Conservation (phyloP, 176 grass and related monocot species). For the Juncus inflexus region DNA sequence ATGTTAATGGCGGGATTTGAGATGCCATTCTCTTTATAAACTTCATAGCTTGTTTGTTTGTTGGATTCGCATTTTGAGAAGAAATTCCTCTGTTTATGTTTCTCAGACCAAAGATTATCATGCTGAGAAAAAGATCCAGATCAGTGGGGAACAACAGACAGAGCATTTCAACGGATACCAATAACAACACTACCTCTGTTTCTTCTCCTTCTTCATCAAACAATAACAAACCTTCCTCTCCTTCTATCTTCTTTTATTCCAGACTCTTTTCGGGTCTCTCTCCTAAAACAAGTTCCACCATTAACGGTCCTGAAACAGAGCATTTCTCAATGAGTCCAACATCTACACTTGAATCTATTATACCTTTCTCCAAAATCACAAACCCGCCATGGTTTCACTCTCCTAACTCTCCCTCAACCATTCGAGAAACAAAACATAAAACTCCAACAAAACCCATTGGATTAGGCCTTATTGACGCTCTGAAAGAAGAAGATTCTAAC, state of each 20-base stretch:
- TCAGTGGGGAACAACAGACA: constrained; percentile 29
- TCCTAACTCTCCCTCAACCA: constrained; percentile 27
- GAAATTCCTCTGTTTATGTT: constrained; percentile 13
- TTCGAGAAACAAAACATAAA: constrained; percentile 11
- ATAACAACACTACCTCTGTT: background rate
- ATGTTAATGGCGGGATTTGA: too few species aligned
- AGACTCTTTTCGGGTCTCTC: constrained; percentile 34
- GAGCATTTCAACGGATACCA: constrained; percentile 27
- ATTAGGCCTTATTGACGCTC: constrained; percentile 51
- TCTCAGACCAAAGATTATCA: constrained; percentile 31
- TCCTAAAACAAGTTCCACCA: constrained; percentile 11
- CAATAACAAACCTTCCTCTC: constrained; percentile 4
- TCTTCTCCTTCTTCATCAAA: background rate
- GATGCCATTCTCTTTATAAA: too few species aligned
- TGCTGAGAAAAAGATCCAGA: constrained; percentile 44
- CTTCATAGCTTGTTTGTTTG: background rate
- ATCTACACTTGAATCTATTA: constrained; percentile 39
- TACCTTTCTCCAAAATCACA: constrained; percentile 22
- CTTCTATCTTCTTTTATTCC: constrained; percentile 25
- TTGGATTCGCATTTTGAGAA: constrained; percentile 4
- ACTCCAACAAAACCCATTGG: constrained; percentile 26
- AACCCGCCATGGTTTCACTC: background rate
- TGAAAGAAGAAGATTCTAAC: constrained; percentile 22
- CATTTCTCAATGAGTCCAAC: constrained; percentile 41
- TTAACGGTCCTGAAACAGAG: constrained; percentile 12